A percentile compares a stretch with the other conserved stretches of the same genome.
Conservation (phyloP, 495 filamentous ascomycete genomes). For the Lasiosphaeriaceae sp. region DNA sequence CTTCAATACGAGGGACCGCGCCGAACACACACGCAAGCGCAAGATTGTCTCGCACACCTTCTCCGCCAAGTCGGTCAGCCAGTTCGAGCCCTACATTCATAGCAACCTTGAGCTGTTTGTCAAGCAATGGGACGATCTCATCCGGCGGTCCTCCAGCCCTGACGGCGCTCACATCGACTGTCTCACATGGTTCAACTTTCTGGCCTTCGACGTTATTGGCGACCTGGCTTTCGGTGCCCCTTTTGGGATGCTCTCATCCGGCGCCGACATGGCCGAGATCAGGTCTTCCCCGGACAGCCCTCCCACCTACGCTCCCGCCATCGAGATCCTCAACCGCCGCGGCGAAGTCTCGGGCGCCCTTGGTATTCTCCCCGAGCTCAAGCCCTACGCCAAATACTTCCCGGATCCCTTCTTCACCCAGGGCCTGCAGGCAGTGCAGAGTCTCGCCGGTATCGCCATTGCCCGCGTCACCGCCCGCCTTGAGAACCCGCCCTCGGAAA, state of each 20-base stretch:
- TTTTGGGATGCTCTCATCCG: slow-evolving; percentile 59
- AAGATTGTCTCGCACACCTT: slow-evolving; percentile 89
- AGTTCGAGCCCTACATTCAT: slow-evolving; percentile 90
- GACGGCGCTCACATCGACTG: slow-evolving; percentile 62
- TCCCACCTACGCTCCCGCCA: slow-evolving; percentile 59
- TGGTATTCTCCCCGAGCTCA: slow-evolving; percentile 56
- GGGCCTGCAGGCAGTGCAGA: slow-evolving; percentile 60
- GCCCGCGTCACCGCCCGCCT: slow-evolving; percentile 74
- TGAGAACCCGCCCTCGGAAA: slow-evolving; percentile 55
- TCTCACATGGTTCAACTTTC: slow-evolving; percentile 90
- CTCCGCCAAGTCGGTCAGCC: slow-evolving; percentile 70
- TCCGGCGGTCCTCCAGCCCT: slow-evolving; percentile 19
- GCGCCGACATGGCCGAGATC: slow-evolving; percentile 56
- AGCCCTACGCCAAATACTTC: slow-evolving; percentile 61
- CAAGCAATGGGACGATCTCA: slow-evolving; percentile 63
- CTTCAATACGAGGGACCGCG: slow-evolving; percentile 84
- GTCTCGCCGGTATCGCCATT: slow-evolving; percentile 71
- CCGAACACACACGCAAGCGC: slow-evolving; percentile 83
- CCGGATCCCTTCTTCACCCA: slow-evolving; percentile 66
- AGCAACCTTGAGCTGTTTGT: slow-evolving; percentile 73
- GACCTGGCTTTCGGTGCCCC: slow-evolving; percentile 60
- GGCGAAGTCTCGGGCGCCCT: slow-evolving; percentile 65
- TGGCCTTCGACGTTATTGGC: slow-evolving; percentile 91
- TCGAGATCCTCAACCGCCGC: slow-evolving; percentile 66
- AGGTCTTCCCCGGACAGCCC: slow-evolving; percentile 46